A percentile compares a stretch with the other conserved stretches of the same genome.
Conservation (phyloP, 345 rosid genomes). For the Camelina sativa region DNA sequence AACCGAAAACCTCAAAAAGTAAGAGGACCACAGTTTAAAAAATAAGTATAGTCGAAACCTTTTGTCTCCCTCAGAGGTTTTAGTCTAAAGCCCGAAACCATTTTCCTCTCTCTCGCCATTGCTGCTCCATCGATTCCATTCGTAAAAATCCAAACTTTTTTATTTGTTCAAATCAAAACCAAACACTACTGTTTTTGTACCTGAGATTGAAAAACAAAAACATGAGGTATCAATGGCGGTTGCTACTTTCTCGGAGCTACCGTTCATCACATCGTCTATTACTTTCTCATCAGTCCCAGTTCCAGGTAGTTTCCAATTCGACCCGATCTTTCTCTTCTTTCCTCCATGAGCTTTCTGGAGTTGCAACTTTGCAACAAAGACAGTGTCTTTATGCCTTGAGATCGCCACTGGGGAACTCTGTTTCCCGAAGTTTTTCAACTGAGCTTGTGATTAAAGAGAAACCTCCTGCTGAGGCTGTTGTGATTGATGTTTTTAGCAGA, state of each 20-base stretch:
- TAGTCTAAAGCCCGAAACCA: conserved; percentile 29
- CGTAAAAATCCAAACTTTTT: conserved; percentile 26
- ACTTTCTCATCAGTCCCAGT: conserved; percentile 32
- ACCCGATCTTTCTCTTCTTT: conserved; percentile 40
- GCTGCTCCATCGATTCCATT: conserved; percentile 2
- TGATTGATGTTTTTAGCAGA: conserved; percentile 56
- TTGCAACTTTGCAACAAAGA: conserved; percentile 19
- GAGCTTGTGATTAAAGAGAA: conserved; percentile 47
- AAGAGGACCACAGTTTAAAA: not conserved
- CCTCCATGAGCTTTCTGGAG: conserved; percentile 35
- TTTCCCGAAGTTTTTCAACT: conserved; percentile 51
- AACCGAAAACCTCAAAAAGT: not conserved
- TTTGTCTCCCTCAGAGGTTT: not conserved
- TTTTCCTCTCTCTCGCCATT: conserved; percentile 4
- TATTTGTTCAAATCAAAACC: conserved; percentile 12
- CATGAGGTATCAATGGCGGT: conserved; percentile 36
- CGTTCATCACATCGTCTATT: conserved; percentile 42
- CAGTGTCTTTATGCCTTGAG: not conserved
- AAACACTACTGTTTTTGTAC: not conserved
- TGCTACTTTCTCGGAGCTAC: conserved; percentile 44
- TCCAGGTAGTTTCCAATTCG: conserved; percentile 49
- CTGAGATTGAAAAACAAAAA: too few species aligned
- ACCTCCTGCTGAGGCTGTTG: conserved; percentile 42
- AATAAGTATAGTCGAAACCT: not conserved
- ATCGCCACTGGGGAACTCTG: too few species aligned